Evolutionary conservation across 139 green algal species (phyloP), one percentile per base, ranked within the genome.

Genomic region (Chlorella sorokiniana): DNA sequence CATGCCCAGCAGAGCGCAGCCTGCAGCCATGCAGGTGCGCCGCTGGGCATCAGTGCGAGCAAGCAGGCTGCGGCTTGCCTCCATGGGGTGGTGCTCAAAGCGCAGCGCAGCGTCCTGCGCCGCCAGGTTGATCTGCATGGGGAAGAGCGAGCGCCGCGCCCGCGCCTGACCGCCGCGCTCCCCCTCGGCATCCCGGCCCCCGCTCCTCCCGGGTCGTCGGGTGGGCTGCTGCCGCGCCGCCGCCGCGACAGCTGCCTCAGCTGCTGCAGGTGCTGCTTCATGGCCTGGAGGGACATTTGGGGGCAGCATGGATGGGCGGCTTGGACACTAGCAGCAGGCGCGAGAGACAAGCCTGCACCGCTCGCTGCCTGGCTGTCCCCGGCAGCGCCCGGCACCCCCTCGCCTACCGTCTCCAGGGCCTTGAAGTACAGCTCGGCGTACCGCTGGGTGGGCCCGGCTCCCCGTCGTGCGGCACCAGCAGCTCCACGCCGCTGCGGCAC

Each of bases 21-120:
- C n/a, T n/a, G n/a, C n/a, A n/a, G n/a, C n/a, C n/a, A n/a, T n/a
- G n/a, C n/a, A n/a, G n/a, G n/a, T n/a, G n/a, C n/a, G n/a, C n/a
- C n/a, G n/a, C n/a, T n/a, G n/a, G n/a, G n/a, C n/a, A n/a, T n/a
- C n/a, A n/a, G n/a, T n/a, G n/a, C n/a, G n/a, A n/a, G n/a, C n/a
- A n/a, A n/a, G n/a, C n/a, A n/a, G n/a, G n/a, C n/a, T n/a, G 23
- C 35, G 22, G 16, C 69, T 8, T 22, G 88, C 86, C 86, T 96
- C 93, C 69, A 96, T 45, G 0, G 91, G 91, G 73, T 94, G 89
- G 48, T 95, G 89, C 76, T 93, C 88, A 54, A 96, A 81, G 8
- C 84, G 73, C 42, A 95, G 84, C 1, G 70, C 65, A 38, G 88
- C 63, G 37, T 87, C 86, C 18, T 81, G 64, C 20, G 88, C 68